phyloP scores from a whole-genome alignment of 2,329 filamentous ascomycete species.

The Talaromyces atroroseus region DNA sequence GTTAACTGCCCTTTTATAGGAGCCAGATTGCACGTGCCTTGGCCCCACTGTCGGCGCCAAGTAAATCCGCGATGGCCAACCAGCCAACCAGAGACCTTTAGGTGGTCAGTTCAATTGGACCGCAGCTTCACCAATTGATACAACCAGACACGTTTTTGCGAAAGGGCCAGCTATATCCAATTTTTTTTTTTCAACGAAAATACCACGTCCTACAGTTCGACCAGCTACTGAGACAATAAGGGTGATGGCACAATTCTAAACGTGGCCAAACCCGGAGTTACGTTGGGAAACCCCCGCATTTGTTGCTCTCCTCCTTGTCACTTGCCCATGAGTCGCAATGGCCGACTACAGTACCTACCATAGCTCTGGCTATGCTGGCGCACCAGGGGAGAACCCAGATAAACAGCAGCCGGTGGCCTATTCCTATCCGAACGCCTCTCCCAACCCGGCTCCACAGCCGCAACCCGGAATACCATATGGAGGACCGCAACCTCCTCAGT shows the following conservation, averaged over 20 bases:
- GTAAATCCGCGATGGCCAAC: slow-evolving; percentile 21
- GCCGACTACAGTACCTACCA: slow-evolving; percentile 40
- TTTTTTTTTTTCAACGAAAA: not conserved
- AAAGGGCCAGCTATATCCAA: not conserved
- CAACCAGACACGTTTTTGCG: not conserved
- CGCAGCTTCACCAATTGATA: slow-evolving; percentile 4
- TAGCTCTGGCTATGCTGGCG: slow-evolving; percentile 29
- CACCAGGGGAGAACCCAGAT: slow-evolving; percentile 48
- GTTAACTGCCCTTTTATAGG: not conserved
- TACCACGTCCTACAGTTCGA: not conserved
- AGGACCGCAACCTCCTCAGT: slow-evolving; percentile 23
- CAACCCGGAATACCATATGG: slow-evolving; percentile 32
- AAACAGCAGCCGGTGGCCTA: slow-evolving; percentile 52
- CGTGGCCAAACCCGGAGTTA: not conserved
- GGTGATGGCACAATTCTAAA: slow-evolving; percentile 14
- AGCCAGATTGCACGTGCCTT: slow-evolving; percentile 10
- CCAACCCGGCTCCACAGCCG: slow-evolving; percentile 24
- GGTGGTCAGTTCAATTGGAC: slow-evolving; percentile 28
- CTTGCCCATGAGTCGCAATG: slow-evolving; percentile 34
- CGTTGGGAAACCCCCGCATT: slow-evolving; percentile 8
- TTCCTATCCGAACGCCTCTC: slow-evolving; percentile 42
- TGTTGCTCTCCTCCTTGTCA: slow-evolving; percentile 3
- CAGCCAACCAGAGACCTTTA: slow-evolving; percentile 20
- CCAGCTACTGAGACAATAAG: not conserved
- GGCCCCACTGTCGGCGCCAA: slow-evolving; percentile 19